Evolutionary conservation across 352 stramenopile genomes (phyloP).

Genomic region (Pythium dissotocum): DNA sequence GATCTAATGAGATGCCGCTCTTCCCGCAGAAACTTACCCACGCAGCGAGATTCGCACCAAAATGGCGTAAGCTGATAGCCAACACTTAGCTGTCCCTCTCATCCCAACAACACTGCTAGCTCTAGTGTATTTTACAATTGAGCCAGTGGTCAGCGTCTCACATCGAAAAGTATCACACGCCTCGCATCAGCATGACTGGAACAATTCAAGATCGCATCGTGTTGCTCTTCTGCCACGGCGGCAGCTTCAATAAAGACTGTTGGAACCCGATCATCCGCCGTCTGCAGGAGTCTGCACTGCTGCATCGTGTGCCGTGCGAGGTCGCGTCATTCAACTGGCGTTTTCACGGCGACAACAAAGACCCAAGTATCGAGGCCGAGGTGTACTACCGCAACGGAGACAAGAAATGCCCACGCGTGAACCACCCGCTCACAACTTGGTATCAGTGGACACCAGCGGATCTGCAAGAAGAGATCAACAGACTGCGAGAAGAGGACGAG

Average conservation of each 20-base stretch:
- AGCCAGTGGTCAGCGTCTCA: too few species aligned
- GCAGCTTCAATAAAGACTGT: constrained; percentile 38
- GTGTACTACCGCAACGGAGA: constrained; percentile 22
- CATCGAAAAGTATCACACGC: too few species aligned
- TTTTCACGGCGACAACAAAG: constrained; percentile 42
- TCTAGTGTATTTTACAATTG: too few species aligned
- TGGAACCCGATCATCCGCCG: constrained; percentile 48
- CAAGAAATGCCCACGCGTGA: constrained; percentile 18
- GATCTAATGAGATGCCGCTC: too few species aligned
- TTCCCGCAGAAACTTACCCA: too few species aligned
- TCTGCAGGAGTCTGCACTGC: constrained; percentile 29
- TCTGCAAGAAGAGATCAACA: constrained; percentile 22
- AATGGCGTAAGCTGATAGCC: too few species aligned
- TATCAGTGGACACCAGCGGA: constrained; percentile 11
- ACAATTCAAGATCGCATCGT: constrained; percentile 6
- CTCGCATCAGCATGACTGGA: too few species aligned
- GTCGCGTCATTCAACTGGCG: constrained; percentile 40
- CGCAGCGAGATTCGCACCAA: too few species aligned
- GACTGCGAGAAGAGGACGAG: constrained; percentile 15
- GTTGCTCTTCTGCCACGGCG: constrained; percentile 48
- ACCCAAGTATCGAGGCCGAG: constrained; percentile 30
- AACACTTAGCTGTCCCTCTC: too few species aligned
- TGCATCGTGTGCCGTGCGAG: constrained; percentile 26
- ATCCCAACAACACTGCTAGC: too few species aligned
- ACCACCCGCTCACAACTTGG: constrained; percentile 19